These are phyloP conservation scores for Actinomortierella ambigua DNA, from an alignment of 371 early-diverging fungal species.

Conservation along the genomic window DNA sequence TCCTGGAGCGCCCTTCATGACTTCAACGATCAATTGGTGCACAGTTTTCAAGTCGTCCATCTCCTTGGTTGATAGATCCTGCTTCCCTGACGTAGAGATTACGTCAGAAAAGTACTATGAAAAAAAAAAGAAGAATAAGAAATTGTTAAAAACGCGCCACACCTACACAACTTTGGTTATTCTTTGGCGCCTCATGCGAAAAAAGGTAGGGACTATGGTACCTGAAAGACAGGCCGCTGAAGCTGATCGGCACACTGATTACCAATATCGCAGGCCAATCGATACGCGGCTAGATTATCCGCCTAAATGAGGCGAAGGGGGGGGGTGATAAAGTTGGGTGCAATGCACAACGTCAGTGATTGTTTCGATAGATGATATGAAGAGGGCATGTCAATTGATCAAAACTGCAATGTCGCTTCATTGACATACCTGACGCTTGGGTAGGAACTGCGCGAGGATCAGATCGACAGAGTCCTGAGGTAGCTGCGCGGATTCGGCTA, in stretches of 20 bases:
- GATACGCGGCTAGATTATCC: conserved; percentile 72
- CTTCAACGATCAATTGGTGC: conserved; percentile 80
- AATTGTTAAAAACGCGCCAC: no score
- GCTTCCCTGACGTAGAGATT: conserved; percentile 44
- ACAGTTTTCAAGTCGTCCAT: conserved; percentile 71
- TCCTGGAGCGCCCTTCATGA: conserved; percentile 75
- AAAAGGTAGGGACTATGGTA: conserved; percentile 17
- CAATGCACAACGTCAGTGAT: neutral
- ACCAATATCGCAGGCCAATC: conserved; percentile 85
- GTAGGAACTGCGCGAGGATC: conserved; percentile 77
- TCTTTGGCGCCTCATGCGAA: no score
- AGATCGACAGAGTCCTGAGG: conserved; percentile 82
- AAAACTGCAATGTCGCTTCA: neutral
- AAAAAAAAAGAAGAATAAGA: no score
- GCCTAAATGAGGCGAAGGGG: conserved; percentile 47
- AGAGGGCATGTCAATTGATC: neutral
- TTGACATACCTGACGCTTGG: conserved; percentile 59
- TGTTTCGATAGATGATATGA: neutral
- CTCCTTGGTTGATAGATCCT: conserved; percentile 52
- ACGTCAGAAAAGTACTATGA: conserved; percentile 60
- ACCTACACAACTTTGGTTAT: no score
- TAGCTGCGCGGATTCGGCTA: conserved; percentile 75
- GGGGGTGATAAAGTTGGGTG: no score
- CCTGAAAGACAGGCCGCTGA: conserved; percentile 90
- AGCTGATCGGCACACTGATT: conserved; percentile 74